Percentiles rank a stretch among this genome's conserved stretches.
Conservation (phyloP, 768 basidiomycete genomes). For the Pleurotus tuoliensis region DNA sequence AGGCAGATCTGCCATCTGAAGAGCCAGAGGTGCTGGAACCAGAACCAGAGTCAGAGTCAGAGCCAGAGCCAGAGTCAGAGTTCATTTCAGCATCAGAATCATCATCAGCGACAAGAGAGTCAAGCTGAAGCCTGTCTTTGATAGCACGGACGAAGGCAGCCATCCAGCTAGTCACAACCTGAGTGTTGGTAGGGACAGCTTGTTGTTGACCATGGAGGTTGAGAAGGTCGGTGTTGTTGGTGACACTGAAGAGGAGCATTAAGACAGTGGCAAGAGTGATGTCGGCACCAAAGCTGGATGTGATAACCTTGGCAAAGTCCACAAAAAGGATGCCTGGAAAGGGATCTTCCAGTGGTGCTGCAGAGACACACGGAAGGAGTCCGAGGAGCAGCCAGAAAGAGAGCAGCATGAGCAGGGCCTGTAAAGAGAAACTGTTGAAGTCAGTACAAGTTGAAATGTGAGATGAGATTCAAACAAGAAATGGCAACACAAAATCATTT, state of each 20-base stretch:
- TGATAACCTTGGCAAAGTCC: background rate
- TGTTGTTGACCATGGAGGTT: constrained; percentile 1
- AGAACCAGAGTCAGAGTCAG: background rate
- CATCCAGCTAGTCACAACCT: background rate
- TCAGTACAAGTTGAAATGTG: background rate
- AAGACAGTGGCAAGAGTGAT: constrained; percentile 5
- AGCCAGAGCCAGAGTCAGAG: background rate
- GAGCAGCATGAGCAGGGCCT: background rate
- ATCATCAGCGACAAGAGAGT: background rate
- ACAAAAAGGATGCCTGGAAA: constrained; percentile 7
- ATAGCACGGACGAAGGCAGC: background rate
- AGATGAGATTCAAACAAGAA: background rate
- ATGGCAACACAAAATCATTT: background rate
- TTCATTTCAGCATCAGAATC: background rate
- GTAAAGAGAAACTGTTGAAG: background rate
- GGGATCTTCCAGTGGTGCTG: background rate
- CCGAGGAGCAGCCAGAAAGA: background rate
- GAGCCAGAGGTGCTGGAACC: background rate
- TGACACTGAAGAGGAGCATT: constrained; percentile 1
- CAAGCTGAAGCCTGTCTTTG: background rate
- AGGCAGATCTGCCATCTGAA: background rate
- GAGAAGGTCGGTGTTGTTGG: constrained; percentile 2
- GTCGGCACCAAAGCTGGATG: background rate
- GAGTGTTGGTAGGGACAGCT: background rate
- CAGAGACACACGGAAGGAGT: background rate